Evolutionary conservation across 768 basidiomycete species (phyloP).

Genomic region (Auricularia heimuer): DNA sequence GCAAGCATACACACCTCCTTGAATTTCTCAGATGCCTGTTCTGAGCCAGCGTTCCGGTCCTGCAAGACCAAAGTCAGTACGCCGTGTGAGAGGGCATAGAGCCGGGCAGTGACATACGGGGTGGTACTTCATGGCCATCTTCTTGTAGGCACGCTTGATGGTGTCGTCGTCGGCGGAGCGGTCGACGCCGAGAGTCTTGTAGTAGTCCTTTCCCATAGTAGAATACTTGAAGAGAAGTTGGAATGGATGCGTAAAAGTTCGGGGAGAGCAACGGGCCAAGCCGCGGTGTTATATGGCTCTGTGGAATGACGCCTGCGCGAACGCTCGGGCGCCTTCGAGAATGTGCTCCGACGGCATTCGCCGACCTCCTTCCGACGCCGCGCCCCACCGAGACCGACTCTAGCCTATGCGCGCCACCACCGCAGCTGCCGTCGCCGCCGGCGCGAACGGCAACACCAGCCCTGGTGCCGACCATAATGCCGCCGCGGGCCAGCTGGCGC

Average conservation of each 20-base stretch:
- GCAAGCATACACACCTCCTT: constrained; percentile 54
- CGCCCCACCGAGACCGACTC: not conserved
- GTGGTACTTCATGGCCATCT: constrained; percentile 45
- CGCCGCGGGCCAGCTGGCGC: not conserved
- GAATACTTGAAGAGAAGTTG: not conserved
- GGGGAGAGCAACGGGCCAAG: not conserved
- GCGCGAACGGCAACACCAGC: not conserved
- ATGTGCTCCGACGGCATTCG: not conserved
- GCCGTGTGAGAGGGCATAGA: not conserved
- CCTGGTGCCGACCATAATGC: not conserved
- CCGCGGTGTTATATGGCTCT: not conserved
- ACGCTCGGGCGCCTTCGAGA: not conserved
- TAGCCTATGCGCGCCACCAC: not conserved
- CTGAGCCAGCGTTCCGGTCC: constrained; percentile 71
- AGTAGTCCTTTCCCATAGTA: constrained; percentile 80
- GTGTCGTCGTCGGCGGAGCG: constrained; percentile 73
- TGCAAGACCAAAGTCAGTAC: not conserved
- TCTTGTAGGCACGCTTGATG: constrained; percentile 93
- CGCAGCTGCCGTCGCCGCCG: not conserved
- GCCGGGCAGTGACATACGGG: not conserved
- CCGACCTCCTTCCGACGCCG: not conserved
- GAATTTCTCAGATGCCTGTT: constrained; percentile 81
- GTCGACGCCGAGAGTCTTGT: constrained; percentile 67
- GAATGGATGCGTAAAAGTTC: constrained; percentile 27
- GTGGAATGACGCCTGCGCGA: not conserved